A percentile compares a stretch with the other conserved stretches of the same genome.
Evolutionary conservation across 2,329 filamentous ascomycete genomes (phyloP).

Genomic region (Penicillium sp.): DNA sequence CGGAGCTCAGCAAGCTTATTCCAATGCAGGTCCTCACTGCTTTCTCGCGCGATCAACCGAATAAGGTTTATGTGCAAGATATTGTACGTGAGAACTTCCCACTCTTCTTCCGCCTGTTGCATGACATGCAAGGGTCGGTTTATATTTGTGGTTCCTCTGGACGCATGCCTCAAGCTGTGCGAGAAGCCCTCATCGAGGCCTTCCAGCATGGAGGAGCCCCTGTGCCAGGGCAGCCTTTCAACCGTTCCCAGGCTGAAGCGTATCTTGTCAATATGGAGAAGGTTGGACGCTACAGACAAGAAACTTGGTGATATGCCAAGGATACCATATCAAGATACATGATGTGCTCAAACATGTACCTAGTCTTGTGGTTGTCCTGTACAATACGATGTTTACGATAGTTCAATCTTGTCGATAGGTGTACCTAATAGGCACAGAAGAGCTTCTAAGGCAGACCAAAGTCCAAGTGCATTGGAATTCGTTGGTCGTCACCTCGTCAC

Average conservation of each 20-base stretch:
- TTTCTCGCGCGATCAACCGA: conserved; percentile 65
- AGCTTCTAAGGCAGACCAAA: too few species aligned
- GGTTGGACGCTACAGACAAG: conserved; percentile 61
- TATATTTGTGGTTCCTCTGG: conserved; percentile 58
- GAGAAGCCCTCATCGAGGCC: conserved; percentile 62
- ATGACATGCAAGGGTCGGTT: conserved; percentile 50
- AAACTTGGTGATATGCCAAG: conserved; percentile 63
- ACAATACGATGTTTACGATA: too few species aligned
- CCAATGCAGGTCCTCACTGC: conserved; percentile 58
- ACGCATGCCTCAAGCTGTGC: conserved; percentile 66
- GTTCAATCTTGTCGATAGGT: too few species aligned
- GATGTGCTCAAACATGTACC: too few species aligned
- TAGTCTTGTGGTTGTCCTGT: too few species aligned
- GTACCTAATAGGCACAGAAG: too few species aligned
- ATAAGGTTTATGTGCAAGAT: conserved; percentile 67
- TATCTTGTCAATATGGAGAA: conserved; percentile 59
- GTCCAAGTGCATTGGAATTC: too few species aligned
- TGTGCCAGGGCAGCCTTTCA: conserved; percentile 26
- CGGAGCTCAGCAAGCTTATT: conserved; percentile 39
- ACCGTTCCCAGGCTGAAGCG: conserved; percentile 51
- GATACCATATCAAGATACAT: too few species aligned
- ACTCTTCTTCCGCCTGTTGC: conserved; percentile 52
- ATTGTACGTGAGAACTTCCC: conserved; percentile 51
- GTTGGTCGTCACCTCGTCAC: too few species aligned
- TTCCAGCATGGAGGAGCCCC: conserved; percentile 52